Percentiles rank a stretch among this genome's conserved stretches.
phyloP scores from a whole-genome alignment of 2,329 filamentous ascomycete species.

The Nemania sp. region DNA sequence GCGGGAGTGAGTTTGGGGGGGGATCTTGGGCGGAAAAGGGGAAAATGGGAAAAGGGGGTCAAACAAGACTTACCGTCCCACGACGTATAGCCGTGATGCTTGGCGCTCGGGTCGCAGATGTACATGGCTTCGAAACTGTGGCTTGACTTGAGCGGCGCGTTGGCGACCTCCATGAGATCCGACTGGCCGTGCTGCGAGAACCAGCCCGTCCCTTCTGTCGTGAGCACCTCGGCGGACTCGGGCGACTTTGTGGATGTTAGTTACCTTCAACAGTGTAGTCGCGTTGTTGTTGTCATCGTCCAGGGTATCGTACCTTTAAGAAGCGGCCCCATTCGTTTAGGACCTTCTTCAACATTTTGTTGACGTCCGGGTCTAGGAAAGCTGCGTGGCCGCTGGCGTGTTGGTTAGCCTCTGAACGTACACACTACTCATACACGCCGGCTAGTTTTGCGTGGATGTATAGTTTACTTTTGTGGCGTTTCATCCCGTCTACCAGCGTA shows the following conservation, averaged over 20 bases:
- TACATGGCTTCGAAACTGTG: slow-evolving; percentile 64
- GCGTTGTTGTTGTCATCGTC: background rate
- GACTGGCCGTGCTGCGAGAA: slow-evolving; percentile 54
- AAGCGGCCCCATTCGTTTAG: slow-evolving; percentile 63
- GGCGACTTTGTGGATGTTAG: slow-evolving; percentile 46
- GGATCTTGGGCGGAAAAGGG: no score
- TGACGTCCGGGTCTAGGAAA: slow-evolving; percentile 60
- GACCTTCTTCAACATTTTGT: slow-evolving; percentile 57
- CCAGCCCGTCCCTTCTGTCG: slow-evolving; percentile 54
- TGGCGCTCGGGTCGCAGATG: slow-evolving; percentile 58
- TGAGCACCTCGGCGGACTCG: slow-evolving; percentile 57
- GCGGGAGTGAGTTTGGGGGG: background rate
- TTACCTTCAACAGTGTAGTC: no score
- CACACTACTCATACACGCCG: background rate
- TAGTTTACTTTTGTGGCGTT: background rate
- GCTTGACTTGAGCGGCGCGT: slow-evolving; percentile 47
- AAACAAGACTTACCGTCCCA: slow-evolving; percentile 55
- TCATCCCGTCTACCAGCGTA: background rate
- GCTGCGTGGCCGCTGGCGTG: slow-evolving; percentile 53
- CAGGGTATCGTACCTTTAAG: slow-evolving; percentile 45
- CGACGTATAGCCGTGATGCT: slow-evolving; percentile 60
- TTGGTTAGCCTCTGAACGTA: background rate
- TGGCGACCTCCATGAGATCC: slow-evolving; percentile 58
- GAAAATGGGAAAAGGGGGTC: background rate
- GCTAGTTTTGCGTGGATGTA: background rate